Evolutionary conservation across 2,329 filamentous ascomycete species (phyloP), one percentile per base, ranked within the genome.

Genomic region (Verticillium alfalfae): DNA sequence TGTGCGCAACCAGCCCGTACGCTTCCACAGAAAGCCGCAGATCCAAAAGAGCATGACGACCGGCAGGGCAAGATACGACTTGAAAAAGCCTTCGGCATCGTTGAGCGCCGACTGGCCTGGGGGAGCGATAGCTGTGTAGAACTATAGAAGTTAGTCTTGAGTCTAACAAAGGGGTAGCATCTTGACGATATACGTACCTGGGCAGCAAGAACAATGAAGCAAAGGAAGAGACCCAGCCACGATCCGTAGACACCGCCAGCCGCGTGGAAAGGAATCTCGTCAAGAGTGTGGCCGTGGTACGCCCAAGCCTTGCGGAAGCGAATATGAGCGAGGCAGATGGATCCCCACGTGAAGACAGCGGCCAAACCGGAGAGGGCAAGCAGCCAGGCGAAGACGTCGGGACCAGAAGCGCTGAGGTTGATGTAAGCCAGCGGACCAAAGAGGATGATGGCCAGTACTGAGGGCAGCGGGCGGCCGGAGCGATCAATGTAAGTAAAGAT

Each of bases 321-420:
- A 69, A 91, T 89, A 68, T 91, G 88, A 2, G 86, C 81, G 3
- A 88, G 74, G 68, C 87, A 89, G 67, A 90, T 89, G 45, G 84
- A 88, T 18, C 82, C 87, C 88, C 88, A 91, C 12, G 87, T 87
- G 71, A 89, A 89, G 54, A 91, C 79, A 13, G 85, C 83, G 12
- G 84, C 83, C 5, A 91, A 77, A 59, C 85, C 88, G 0, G 86
- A 88, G 16, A 91, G 76, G 9, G 87, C 84, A 34, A 85, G 79
- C 3, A 91, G 80, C 88, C 88, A 91, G 68, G 82, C 78, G 62
- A 91, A 89, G 26, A 89, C 80, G 0, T 73, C 75, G 1, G 69
- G 71, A 26, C 83, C 83, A 1, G 75, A 75, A 0, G 75, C 67
- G 56, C 73, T 70, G 34, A 85, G 71, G 62, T 75, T 78, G 37